Base-by-base conservation (phyloP, 768 basidiomycete genomes). In the Mycena vitilis region DNA sequence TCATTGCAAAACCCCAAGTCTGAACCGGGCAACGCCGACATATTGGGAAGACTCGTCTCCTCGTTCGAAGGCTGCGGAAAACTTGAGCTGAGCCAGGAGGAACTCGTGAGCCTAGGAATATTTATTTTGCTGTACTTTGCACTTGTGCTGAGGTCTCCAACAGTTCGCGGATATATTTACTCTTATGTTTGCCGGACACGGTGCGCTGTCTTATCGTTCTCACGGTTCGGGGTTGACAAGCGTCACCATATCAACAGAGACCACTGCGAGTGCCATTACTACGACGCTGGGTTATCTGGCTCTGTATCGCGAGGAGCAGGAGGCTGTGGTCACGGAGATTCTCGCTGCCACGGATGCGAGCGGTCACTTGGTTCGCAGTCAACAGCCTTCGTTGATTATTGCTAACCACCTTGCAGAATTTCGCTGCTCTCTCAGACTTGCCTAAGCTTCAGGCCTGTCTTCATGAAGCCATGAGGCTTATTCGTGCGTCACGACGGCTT, bases 231-330 rank as follows among this genome's bases (percentile, higher is more conserved):
- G 12, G 38, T 3, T 8, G 34, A 25, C n/a, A 42, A 40, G 16
- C 11, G 36, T 60, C 22, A 22, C 57, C 1, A 23, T 22, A 22
- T 9, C 10, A 10, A 52, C n/a, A 74, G 74, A 77, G 58, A 79
- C 75, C 30, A 78, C 75, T 2, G 78, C 79, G 8, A 72, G 75
- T 64, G 74, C 75, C 9, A 74, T 80, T 22, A 74, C 78, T 2
- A 77, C 73, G 58, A 75, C 75, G 1, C 55, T 80, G n/a, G 78
- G 66, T 7, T 73, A 75, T 58, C 74, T 81, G 6, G 78, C 78
- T 8, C 58, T 79, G 6, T 72, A 78, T 58, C 77, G 75, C 25
- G 75, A 79, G n/a, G 73, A 75, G 51, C 80, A 81, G 66, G 75
- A 76, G 30, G 73, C 71, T 59, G 72, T 75, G 3, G 75, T 73